Evolutionary conservation across 31 red algal species (phyloP).

Genomic region (Pterothamnion heteromorphum): DNA sequence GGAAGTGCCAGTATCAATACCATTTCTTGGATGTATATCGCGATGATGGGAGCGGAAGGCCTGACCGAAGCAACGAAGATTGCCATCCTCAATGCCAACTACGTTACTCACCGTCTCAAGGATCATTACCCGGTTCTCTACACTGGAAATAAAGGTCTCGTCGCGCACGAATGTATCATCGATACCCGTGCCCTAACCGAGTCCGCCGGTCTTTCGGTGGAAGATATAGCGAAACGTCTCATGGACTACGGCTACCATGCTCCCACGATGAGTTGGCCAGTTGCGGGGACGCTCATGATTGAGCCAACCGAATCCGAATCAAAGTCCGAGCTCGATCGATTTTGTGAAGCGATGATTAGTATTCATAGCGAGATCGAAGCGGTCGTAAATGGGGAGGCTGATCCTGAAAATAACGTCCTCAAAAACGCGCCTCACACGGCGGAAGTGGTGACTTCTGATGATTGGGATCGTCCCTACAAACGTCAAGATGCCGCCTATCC

Average conservation of each 20-base stretch:
- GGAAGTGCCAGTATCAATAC: slow-evolving; percentile 93
- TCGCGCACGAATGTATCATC: slow-evolving; percentile 98
- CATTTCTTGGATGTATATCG: slow-evolving; percentile 98
- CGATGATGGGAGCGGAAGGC: slow-evolving; percentile 98
- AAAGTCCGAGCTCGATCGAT: slow-evolving; percentile 92
- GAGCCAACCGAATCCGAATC: slow-evolving; percentile 97
- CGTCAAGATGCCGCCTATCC: slow-evolving; percentile 88
- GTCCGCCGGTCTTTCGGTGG: slow-evolving; percentile 77
- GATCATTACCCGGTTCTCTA: slow-evolving; percentile 74
- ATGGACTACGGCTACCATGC: slow-evolving; percentile 99
- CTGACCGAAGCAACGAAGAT: slow-evolving; percentile 83
- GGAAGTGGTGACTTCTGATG: slow-evolving; percentile 65
- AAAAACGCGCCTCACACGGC: slow-evolving; percentile 98
- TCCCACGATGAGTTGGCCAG: slow-evolving; percentile 99
- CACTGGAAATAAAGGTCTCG: slow-evolving; percentile 68
- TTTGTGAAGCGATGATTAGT: slow-evolving; percentile 96
- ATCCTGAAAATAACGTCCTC: slow-evolving; percentile 87
- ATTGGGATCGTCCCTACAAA: slow-evolving; percentile 88
- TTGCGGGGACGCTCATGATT: slow-evolving; percentile 98
- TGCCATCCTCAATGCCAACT: slow-evolving; percentile 99
- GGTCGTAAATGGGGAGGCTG: slow-evolving; percentile 81
- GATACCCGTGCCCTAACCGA: slow-evolving; percentile 95
- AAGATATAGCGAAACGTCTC: slow-evolving; percentile 94
- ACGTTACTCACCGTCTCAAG: slow-evolving; percentile 83
- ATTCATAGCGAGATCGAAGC: slow-evolving; percentile 96